Base-by-base conservation (phyloP, 306 rosid genomes). In the Dicorynia guianensis region DNA sequence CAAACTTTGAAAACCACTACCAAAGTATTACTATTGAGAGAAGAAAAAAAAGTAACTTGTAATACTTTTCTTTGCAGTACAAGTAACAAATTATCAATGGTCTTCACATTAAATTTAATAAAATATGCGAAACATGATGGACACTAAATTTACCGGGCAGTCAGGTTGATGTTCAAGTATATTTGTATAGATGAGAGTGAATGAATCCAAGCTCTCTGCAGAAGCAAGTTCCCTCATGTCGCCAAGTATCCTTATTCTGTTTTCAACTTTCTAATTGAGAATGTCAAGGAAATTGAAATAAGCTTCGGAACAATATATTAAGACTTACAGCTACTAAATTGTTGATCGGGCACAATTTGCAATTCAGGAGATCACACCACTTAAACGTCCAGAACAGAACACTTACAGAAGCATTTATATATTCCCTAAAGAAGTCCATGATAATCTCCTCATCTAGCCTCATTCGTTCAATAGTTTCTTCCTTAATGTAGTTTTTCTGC, bases 151-250 rank as follows among this genome's bases (percentile, higher is more conserved):
- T 90, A 95, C 99, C 96, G 97, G 97, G 85, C 99, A 95, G 75
- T 95, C 99, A 7, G 97, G 99, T 72, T 92, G 99, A 79, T 95
- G 99, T 76, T 95, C 96, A 11, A 95, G 97, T 71, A 95, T 92
- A 84, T 92, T 95, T 71, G 97, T 89, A 84, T 92, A 92, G 63
- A 92, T 89, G 71, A 95, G 96, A 1, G 97, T 90, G 76, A 95
- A 92, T 43, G 89, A 78, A 85, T 95, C 99, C 80, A 90, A 80
- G 86, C 97, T 92, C 89, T 92, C 97, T 12, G 99, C 97, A 42
- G 99, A 92, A 67, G 97, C 99, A 81, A 95, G 99, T 76, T 92
- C 97, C 84, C 96, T 90, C 78, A 95, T 83, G 84, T 95, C 97
- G 59, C 96, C 66, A 58, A 95, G 87, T 67, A 85, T 81, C 60